These are phyloP conservation scores for Pseudogymnoascus sp. DNA, from an alignment of 2,329 filamentous ascomycete species.

Conservation along the genomic window DNA sequence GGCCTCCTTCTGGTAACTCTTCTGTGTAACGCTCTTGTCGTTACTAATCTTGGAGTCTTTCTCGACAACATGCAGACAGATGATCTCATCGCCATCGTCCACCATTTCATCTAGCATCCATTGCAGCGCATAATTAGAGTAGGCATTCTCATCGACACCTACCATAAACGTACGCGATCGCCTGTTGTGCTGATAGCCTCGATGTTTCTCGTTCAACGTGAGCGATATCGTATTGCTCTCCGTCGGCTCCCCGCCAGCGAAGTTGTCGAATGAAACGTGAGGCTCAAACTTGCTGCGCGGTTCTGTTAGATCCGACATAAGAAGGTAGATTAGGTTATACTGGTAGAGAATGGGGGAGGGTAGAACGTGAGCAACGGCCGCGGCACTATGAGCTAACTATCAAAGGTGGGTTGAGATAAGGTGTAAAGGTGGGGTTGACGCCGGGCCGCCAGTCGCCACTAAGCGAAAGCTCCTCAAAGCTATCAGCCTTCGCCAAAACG, in stretches of 20 bases:
- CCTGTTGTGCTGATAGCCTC: slow-evolving; percentile 60
- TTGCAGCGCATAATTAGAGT: slow-evolving; percentile 65
- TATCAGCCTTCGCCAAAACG: slow-evolving; percentile 15
- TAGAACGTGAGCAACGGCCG: neutral
- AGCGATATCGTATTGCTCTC: slow-evolving; percentile 52
- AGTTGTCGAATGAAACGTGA: slow-evolving; percentile 69
- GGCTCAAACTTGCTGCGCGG: slow-evolving; percentile 48
- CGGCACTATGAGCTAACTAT: slow-evolving; percentile 4
- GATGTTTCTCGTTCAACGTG: slow-evolving; percentile 64
- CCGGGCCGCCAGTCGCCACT: neutral
- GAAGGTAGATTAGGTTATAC: neutral
- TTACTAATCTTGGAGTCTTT: slow-evolving; percentile 60
- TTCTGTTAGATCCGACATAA: slow-evolving; percentile 10
- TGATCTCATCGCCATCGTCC: slow-evolving; percentile 70
- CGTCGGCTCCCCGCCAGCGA: slow-evolving; percentile 56
- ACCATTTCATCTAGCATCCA: slow-evolving; percentile 70
- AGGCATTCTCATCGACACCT: slow-evolving; percentile 66
- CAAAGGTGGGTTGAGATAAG: slow-evolving; percentile 7
- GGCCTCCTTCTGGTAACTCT: slow-evolving; percentile 58
- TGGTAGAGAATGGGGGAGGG: neutral
- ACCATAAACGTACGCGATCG: slow-evolving; percentile 64
- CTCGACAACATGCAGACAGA: slow-evolving; percentile 64
- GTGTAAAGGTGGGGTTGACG: slow-evolving; percentile 1
- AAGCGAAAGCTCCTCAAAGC: slow-evolving; percentile 9
- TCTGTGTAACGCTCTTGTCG: slow-evolving; percentile 49